Conservation (phyloP, 2,329 filamentous ascomycete species). For the Tympanopsis confertula region DNA sequence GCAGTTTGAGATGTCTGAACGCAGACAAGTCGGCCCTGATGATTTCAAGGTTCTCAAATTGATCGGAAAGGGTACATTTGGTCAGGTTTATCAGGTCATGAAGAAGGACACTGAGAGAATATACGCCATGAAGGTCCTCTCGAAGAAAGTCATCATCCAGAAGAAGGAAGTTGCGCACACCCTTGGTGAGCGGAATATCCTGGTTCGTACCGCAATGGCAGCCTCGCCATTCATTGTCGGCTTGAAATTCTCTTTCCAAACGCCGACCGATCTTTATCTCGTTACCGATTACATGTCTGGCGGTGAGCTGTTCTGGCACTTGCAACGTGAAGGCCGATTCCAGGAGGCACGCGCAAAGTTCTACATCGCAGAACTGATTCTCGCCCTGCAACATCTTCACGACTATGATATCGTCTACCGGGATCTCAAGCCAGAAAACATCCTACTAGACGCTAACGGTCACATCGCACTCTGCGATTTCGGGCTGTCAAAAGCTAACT, state of each 20-base stretch:
- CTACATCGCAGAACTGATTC: slow-evolving; percentile 94
- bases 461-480: slow-evolving; percentile 98
- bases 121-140: slow-evolving; percentile 98
- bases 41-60: slow-evolving; percentile 94
- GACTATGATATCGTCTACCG: slow-evolving; percentile 96
- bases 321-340: slow-evolving; percentile 94
- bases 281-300: slow-evolving; percentile 99
- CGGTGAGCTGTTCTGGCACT: slow-evolving; percentile 94
- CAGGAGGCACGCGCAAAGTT: slow-evolving; percentile 92
- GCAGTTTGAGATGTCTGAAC: slow-evolving; percentile 74
- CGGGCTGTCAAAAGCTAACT: slow-evolving; percentile 89
- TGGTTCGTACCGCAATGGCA: slow-evolving; percentile 88
- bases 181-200: slow-evolving; percentile 89
- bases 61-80: slow-evolving; percentile 96
- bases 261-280: slow-evolving; percentile 89
- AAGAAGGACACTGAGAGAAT: slow-evolving; percentile 95
- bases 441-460: slow-evolving; percentile 88
- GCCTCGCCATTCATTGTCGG: slow-evolving; percentile 97
- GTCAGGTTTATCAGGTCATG: slow-evolving; percentile 93
- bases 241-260: slow-evolving; percentile 97
- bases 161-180: slow-evolving; percentile 99
- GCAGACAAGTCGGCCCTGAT: slow-evolving; percentile 83
- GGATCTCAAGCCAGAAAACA: slow-evolving; percentile 95
- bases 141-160: slow-evolving; percentile 98
- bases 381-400: slow-evolving; percentile 89